These are phyloP conservation scores for Bjerkandera adusta DNA, from an alignment of 1,284 basidiomycete species.

Conservation along the genomic window DNA sequence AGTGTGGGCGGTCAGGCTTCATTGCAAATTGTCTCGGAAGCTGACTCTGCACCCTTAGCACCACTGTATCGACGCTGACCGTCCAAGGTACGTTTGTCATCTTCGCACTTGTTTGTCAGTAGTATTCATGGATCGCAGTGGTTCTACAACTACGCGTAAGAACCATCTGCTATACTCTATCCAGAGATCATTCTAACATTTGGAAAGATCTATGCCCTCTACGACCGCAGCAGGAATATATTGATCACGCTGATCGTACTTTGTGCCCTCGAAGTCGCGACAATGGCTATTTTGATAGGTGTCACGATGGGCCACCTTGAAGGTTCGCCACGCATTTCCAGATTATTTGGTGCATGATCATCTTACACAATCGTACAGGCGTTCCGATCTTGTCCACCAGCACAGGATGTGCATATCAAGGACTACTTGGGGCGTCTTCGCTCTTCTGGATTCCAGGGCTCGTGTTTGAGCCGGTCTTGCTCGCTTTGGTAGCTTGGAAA, in stretches of 20 bases:
- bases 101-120: not conserved
- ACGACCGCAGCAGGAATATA: slow-evolving; percentile 19
- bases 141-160: slow-evolving; percentile 20
- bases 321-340: not conserved
- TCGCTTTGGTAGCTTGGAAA: slow-evolving; percentile 24
- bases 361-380: not conserved
- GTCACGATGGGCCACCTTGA: slow-evolving; percentile 21
- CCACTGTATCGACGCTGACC: slow-evolving; percentile 15
- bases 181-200: not conserved
- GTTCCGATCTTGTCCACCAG: slow-evolving; percentile 17
- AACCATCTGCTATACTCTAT: not conserved
- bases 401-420: slow-evolving; percentile 26
- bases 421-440: slow-evolving; percentile 21
- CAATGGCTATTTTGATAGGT: slow-evolving; percentile 23
- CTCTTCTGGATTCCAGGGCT: slow-evolving; percentile 28
- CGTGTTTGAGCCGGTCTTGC: slow-evolving; percentile 27
- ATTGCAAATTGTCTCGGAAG: not conserved
- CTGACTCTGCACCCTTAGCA: slow-evolving; percentile 5
- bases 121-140: slow-evolving; percentile 2
- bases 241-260: slow-evolving; percentile 17
- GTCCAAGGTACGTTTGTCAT: slow-evolving; percentile 18
- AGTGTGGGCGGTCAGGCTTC: too few species aligned
- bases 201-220: slow-evolving; percentile 26
- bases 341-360: too few species aligned
- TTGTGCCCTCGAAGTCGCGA: slow-evolving; percentile 18